Evolutionary conservation across 805 yeast genomes (phyloP).

Genomic region (Cyberlindnera euphorbiiphila): DNA sequence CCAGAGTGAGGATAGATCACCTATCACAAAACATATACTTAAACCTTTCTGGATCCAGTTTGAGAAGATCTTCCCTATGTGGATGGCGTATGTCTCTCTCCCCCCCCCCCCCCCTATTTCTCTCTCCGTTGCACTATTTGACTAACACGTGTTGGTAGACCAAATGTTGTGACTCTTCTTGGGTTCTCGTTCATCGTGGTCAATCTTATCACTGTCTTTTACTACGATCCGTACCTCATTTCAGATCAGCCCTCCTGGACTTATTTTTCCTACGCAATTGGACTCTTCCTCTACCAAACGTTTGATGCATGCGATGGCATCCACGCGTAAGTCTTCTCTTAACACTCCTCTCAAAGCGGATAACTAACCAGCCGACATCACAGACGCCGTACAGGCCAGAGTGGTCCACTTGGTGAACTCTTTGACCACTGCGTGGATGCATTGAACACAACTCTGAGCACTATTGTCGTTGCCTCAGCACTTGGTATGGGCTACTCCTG

Average conservation of each 20-base stretch:
- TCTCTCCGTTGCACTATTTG: too few species aligned
- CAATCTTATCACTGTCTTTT: slow-evolving; percentile 62
- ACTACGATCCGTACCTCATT: slow-evolving; percentile 66
- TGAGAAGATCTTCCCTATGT: slow-evolving; percentile 70
- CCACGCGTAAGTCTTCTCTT: slow-evolving; percentile 37
- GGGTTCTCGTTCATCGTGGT: slow-evolving; percentile 71
- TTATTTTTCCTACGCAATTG: slow-evolving; percentile 71
- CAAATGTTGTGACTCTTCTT: slow-evolving; percentile 79
- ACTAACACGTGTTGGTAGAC: slow-evolving; percentile 32
- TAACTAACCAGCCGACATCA: background rate
- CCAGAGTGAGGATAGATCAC: slow-evolving; percentile 76
- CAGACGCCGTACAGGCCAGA: slow-evolving; percentile 81
- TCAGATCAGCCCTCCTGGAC: slow-evolving; percentile 68
- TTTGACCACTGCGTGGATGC: slow-evolving; percentile 87
- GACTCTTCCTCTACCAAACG: slow-evolving; percentile 87
- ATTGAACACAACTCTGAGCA: slow-evolving; percentile 74
- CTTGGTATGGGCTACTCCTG: slow-evolving; percentile 71
- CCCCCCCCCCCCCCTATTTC: background rate
- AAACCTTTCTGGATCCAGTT: slow-evolving; percentile 81
- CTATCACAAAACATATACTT: slow-evolving; percentile 67
- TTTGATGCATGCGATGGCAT: slow-evolving; percentile 96
- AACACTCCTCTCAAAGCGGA: background rate
- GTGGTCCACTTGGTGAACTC: slow-evolving; percentile 90
- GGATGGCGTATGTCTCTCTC: slow-evolving; percentile 54
- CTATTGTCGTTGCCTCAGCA: slow-evolving; percentile 71